phyloP scores from a whole-genome alignment of 306 rosid genomes.

The Canavalia gladiata region DNA sequence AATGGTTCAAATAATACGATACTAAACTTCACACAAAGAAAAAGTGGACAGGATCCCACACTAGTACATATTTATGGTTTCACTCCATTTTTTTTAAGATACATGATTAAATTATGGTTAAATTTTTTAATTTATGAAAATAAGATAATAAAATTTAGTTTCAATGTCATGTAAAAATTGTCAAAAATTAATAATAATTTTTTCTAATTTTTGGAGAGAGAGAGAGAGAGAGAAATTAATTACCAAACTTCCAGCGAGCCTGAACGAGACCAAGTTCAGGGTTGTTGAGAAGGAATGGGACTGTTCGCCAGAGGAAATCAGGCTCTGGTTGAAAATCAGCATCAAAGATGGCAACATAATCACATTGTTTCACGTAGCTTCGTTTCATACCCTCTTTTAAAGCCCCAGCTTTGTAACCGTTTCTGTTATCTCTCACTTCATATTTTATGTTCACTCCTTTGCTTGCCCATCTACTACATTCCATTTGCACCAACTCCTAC shows the following conservation, averaged over 20 bases:
- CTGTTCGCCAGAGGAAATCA: conserved; percentile 75
- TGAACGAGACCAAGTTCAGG: conserved; percentile 76
- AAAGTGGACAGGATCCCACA: too few species aligned
- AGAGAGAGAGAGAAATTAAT: conserved; percentile 22
- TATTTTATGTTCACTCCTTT: conserved; percentile 87
- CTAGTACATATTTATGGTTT: too few species aligned
- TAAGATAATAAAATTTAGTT: too few species aligned
- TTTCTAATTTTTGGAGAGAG: too few species aligned
- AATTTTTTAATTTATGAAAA: too few species aligned
- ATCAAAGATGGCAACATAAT: conserved; percentile 82
- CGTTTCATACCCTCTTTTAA: conserved; percentile 85
- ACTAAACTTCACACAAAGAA: too few species aligned
- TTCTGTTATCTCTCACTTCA: conserved; percentile 80
- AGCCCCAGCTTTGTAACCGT: conserved; percentile 93
- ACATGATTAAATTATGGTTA: too few species aligned
- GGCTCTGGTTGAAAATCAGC: conserved; percentile 94
- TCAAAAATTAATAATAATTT: too few species aligned
- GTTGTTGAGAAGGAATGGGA: conserved; percentile 80
- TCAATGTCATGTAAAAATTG: too few species aligned
- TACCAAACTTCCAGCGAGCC: conserved; percentile 94
- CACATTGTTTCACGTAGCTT: conserved; percentile 73
- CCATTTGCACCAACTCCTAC: conserved; percentile 78
- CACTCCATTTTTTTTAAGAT: too few species aligned
- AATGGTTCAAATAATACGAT: too few species aligned
- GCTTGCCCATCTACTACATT: conserved; percentile 82